Percentiles rank a stretch among this genome's conserved stretches.
phyloP scores from a whole-genome alignment of 768 basidiomycete genomes.

The Rhodotorula graminis region DNA sequence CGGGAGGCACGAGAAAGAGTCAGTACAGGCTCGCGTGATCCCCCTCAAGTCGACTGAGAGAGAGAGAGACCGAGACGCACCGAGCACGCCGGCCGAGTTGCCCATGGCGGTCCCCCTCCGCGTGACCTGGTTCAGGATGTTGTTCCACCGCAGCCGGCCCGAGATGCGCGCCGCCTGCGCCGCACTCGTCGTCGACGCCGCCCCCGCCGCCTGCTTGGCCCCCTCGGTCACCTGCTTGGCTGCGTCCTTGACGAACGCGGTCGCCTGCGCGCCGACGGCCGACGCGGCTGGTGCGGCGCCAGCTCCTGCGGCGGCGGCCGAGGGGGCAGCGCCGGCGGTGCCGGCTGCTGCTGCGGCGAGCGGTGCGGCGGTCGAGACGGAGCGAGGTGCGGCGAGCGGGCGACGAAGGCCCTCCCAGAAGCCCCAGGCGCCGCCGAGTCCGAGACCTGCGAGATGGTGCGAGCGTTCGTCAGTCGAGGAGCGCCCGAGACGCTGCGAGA shows the following conservation, averaged over 20 bases:
- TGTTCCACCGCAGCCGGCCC: constrained; percentile 75
- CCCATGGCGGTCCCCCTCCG: constrained; percentile 95
- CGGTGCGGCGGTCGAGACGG: constrained; percentile 14
- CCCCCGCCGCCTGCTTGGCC: not conserved
- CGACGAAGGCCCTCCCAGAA: constrained; percentile 85
- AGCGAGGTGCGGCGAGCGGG: constrained; percentile 50
- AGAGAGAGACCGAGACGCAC: constrained; percentile 55
- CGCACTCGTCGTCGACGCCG: not conserved
- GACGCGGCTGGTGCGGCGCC: constrained; percentile 19
- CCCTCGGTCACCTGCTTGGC: constrained; percentile 9
- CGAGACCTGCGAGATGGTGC: constrained; percentile 79
- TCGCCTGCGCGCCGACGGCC: constrained; percentile 38
- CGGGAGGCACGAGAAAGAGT: not conserved
- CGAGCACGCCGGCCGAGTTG: constrained; percentile 95
- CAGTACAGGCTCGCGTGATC: not conserved
- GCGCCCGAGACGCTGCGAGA: not conserved
- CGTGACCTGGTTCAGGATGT: constrained; percentile 91
- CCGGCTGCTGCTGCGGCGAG: constrained; percentile 3
- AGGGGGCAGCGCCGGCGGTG: constrained; percentile 8
- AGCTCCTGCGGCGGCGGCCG: not conserved
- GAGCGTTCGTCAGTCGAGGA: constrained; percentile 54
- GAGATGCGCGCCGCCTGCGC: constrained; percentile 18
- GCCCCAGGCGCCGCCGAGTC: constrained; percentile 92
- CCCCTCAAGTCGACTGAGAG: too few species aligned
- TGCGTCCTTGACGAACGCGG: constrained; percentile 31